Conservation (phyloP, 805 yeast genomes). For the Lipomyces yamanashiensis region DNA sequence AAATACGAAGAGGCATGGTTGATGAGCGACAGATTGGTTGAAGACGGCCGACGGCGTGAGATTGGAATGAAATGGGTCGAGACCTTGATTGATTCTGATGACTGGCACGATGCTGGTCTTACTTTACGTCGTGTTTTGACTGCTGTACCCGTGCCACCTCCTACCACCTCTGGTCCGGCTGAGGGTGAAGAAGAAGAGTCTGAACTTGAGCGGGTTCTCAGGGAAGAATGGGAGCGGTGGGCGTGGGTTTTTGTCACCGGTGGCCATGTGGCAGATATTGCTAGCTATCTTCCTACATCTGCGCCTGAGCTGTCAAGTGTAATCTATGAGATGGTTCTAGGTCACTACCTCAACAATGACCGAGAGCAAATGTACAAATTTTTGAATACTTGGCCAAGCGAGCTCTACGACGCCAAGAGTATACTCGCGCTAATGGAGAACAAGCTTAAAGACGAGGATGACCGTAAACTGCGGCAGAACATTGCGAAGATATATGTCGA, state of each 20-base stretch:
- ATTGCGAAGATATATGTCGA: slow-evolving; percentile 56
- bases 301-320: slow-evolving; percentile 46
- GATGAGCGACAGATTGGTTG: slow-evolving; percentile 63
- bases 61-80: slow-evolving; percentile 63
- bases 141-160: slow-evolving; percentile 23
- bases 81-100: slow-evolving; percentile 44
- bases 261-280: slow-evolving; percentile 53
- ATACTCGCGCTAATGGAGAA: slow-evolving; percentile 57
- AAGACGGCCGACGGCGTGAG: slow-evolving; percentile 55
- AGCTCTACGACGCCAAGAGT: slow-evolving; percentile 53
- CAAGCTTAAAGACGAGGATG: slow-evolving; percentile 45
- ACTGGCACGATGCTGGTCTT: slow-evolving; percentile 62
- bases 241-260: slow-evolving; percentile 56
- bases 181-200: slow-evolving; percentile 39
- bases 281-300: slow-evolving; percentile 61
- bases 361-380: slow-evolving; percentile 50
- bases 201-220: slow-evolving; percentile 34
- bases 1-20: slow-evolving; percentile 76
- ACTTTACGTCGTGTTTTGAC: slow-evolving; percentile 52
- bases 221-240: slow-evolving; percentile 70
- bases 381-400: slow-evolving; percentile 61
- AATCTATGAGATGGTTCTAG: slow-evolving; percentile 55
- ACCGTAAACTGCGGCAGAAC: slow-evolving; percentile 27
- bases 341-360: slow-evolving; percentile 52
- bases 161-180: neutral